phyloP scores from a whole-genome alignment of 176 grass and related monocot genomes.

The Coix lacrymajobi region DNA sequence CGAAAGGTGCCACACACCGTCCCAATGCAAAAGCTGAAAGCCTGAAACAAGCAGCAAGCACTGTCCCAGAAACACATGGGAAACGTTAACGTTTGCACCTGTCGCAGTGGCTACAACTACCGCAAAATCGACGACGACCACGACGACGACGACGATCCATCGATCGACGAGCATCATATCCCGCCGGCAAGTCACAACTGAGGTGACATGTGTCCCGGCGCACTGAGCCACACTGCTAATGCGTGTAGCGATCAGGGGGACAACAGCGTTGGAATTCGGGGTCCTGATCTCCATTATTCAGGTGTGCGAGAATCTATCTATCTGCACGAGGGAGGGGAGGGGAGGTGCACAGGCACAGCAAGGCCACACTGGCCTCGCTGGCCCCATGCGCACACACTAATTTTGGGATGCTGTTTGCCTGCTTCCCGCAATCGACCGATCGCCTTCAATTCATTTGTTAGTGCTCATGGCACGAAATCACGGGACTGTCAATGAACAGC shows the following conservation, averaged over 20 bases:
- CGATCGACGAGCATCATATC: background rate
- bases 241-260: constrained; percentile 19
- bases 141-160: background rate
- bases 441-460: too few species aligned
- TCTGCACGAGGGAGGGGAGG: background rate
- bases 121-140: background rate
- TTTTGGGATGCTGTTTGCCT: background rate
- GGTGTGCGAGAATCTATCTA: too few species aligned
- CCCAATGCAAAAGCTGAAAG: background rate
- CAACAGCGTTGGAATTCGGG: background rate
- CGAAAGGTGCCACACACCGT: background rate
- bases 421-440: background rate
- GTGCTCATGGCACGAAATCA: background rate
- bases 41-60: background rate
- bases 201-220: background rate
- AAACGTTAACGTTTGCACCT: background rate
- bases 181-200: background rate
- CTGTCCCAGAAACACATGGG: constrained; percentile 10
- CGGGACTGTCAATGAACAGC: background rate
- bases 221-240: background rate
- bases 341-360: background rate
- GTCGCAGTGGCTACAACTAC: background rate
- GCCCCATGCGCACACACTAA: background rate
- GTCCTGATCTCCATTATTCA: background rate
- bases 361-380: too few species aligned